Conservation (phyloP, 164 flowering plant species). For the Brasenia schreberi region DNA sequence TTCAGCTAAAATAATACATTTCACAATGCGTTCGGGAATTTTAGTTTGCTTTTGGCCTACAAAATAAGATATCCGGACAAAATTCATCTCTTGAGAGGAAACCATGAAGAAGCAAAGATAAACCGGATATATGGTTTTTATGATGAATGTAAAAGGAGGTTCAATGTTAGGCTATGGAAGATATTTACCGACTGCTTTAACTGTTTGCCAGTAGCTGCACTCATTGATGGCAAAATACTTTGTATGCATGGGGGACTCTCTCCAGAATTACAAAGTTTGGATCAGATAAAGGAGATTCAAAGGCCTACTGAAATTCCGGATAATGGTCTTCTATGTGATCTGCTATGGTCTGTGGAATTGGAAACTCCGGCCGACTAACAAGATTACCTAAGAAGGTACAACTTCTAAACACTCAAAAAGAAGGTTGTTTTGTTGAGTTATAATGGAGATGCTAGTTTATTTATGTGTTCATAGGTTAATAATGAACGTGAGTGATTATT, state of each 20-base stretch:
- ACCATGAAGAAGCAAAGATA: slow-evolving; percentile 42
- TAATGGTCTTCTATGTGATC: slow-evolving; percentile 36
- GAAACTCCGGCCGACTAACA: slow-evolving; percentile 11
- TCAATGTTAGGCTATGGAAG: slow-evolving; percentile 48
- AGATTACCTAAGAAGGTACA: slow-evolving; percentile 25
- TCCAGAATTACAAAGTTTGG: slow-evolving; percentile 26
- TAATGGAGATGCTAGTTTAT: background rate
- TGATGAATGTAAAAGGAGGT: slow-evolving; percentile 48
- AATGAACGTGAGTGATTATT: background rate
- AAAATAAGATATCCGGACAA: slow-evolving; percentile 39
- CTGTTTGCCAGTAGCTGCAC: slow-evolving; percentile 43
- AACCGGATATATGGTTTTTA: slow-evolving; percentile 49
- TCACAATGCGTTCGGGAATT: too few relatives aligned
- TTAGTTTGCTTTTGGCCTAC: slow-evolving; percentile 28
- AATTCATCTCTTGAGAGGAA: slow-evolving; percentile 29
- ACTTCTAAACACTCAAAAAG: background rate
- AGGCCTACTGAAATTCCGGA: slow-evolving; percentile 45
- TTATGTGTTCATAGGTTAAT: background rate
- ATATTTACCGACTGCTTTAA: slow-evolving; percentile 47
- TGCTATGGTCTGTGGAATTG: slow-evolving; percentile 33
- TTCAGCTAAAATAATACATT: too few relatives aligned
- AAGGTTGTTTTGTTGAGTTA: background rate
- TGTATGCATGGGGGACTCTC: slow-evolving; percentile 54
- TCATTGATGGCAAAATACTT: slow-evolving; percentile 31
- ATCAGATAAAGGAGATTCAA: slow-evolving; percentile 23